A percentile compares a stretch with the other conserved stretches of the same genome.
phyloP scores from a whole-genome alignment of 139 green algal species.

The Ostreobium quekettii region DNA sequence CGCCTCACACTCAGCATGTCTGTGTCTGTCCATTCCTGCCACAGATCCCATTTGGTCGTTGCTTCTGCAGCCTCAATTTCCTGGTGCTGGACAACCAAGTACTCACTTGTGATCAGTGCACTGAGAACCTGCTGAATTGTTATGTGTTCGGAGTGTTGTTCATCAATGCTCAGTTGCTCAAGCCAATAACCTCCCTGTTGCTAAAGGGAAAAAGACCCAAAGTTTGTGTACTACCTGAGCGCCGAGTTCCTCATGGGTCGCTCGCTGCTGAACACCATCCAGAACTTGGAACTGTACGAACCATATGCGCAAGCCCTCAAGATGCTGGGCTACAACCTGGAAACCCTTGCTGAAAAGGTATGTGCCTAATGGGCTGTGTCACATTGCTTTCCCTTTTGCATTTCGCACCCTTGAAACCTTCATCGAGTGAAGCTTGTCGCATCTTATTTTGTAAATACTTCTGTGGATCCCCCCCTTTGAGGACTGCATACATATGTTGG shows the following conservation, averaged over 20 bases:
- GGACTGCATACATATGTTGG: no score
- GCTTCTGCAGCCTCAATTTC: not conserved
- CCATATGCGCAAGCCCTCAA: conserved; percentile 71
- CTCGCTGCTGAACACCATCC: conserved; percentile 87
- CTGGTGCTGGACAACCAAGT: not conserved
- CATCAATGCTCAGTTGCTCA: not conserved
- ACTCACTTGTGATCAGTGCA: not conserved
- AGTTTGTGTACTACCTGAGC: conserved; percentile 96
- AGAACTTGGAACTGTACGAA: conserved; percentile 77
- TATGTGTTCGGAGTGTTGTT: not conserved
- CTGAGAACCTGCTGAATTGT: no score
- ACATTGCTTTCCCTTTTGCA: no score
- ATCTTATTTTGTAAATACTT: no score
- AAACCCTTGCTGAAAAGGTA: conserved; percentile 54
- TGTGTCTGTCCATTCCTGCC: not conserved
- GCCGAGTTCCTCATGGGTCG: conserved; percentile 95
- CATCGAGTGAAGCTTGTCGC: not conserved
- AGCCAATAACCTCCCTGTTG: not conserved
- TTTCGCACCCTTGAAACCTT: no score
- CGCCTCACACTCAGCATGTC: not conserved
- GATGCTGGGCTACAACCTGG: conserved; percentile 76
- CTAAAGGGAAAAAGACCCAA: conserved; percentile 67
- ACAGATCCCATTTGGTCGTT: not conserved
- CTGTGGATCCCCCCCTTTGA: no score
- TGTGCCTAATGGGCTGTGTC: no score